Percentiles rank a stretch among this genome's conserved stretches.
These are phyloP conservation scores for Posidonia australis DNA, from an alignment of 106 monocot species.

Conservation along the genomic window DNA sequence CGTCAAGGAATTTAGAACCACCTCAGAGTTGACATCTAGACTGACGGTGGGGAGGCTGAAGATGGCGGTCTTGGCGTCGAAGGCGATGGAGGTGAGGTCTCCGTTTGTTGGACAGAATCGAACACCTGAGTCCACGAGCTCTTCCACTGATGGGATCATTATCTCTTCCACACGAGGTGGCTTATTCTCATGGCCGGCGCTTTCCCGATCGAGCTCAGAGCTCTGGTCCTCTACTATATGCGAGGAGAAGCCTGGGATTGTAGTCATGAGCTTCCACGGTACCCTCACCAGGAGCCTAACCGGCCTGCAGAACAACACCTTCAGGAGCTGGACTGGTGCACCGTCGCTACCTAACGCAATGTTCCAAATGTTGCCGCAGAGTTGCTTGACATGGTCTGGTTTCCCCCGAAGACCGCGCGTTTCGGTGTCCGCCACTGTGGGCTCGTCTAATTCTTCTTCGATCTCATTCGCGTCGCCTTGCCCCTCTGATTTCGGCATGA, in stretches of 20 bases:
- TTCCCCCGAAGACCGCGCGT: too few species aligned
- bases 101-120: conserved; percentile 24
- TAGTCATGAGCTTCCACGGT: conserved; percentile 9
- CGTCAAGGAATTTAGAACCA: not conserved
- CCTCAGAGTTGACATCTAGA: conserved; percentile 39
- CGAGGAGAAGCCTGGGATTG: conserved; percentile 9
- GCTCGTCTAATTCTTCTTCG: not conserved
- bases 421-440: too few species aligned
- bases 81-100: conserved; percentile 18
- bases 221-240: not conserved
- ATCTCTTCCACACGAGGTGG: conserved; percentile 43
- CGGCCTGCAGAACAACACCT: conserved; percentile 1
- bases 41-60: conserved; percentile 27
- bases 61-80: conserved; percentile 22
- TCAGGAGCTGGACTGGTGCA: not conserved
- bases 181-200: conserved; percentile 1
- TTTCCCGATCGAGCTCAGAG: not conserved
- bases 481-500: conserved; percentile 10
- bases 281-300: conserved; percentile 5
- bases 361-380: not conserved
- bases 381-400: not conserved
- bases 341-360: not conserved
- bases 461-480: not conserved
- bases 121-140: conserved; percentile 25
- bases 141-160: conserved; percentile 34